Evolutionary conservation across 805 yeast genomes (phyloP), one percentile per base, ranked within the genome.

Genomic region (Starmerella bombi): DNA sequence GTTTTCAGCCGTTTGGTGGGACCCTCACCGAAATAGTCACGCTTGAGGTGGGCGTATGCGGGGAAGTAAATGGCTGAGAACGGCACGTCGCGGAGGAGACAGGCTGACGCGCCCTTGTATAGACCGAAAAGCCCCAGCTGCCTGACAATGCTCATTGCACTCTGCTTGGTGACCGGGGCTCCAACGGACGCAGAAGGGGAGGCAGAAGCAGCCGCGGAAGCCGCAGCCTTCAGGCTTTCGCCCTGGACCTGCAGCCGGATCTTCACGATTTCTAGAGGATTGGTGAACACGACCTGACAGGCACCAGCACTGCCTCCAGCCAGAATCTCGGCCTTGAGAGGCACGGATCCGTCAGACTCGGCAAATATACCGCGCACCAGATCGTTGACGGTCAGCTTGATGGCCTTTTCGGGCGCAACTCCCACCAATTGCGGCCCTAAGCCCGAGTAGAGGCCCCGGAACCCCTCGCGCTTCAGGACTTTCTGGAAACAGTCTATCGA

Each of bases 361-460:
- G 82, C 70, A 47, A 88, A 76, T 40, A 74, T 67, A 22, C 77
- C 76, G 54, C 97, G 73, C 43, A 85, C 77, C 42, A 81, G 65
- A 59, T 88, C 98, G 62, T 88, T 88, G 30, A 88, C 93, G 0
- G 97, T 86, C 50, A 88, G 72, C 63, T 88, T 88, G 55, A 88
- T 88, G 33, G 97, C 97, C 66, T 88, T 88, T 60, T 88, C 98
- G 2, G 98, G 98, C 0, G 97, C 97, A 38, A 88, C 97, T 50
- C 98, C 98, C 36, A 91, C 75, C 54, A 88, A 67, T 62, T 91
- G 97, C 15, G 97, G 96, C 8, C 83, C 81, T 38, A 88, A 67
- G 40, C 98, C 98, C 4, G 94, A 79, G 61, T 88, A 88, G 43
- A 88, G 70, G 7, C 97, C 97, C 52, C 68, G 65, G 36, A 80